phyloP scores from a whole-genome alignment of 2,329 filamentous ascomycete genomes.

The Fusarium tupiense region DNA sequence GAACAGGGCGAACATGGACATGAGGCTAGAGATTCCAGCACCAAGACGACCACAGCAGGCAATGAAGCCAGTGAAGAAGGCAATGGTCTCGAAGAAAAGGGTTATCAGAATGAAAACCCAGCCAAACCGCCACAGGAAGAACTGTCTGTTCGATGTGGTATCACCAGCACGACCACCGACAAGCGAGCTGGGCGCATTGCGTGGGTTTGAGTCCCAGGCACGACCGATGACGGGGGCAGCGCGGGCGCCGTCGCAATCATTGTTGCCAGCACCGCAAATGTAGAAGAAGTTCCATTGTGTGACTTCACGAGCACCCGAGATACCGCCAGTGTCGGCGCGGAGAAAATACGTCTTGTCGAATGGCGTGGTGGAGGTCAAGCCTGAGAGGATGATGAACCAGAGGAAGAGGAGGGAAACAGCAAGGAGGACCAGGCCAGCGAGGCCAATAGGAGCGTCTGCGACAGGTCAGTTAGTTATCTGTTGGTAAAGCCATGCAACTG shows the following conservation, averaged over 20 bases:
- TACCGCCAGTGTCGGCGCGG: constrained; percentile 77
- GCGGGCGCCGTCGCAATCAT: constrained; percentile 70
- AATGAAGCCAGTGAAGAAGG: constrained; percentile 74
- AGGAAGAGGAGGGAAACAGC: constrained; percentile 63
- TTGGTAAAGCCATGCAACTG: background rate
- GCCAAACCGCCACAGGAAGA: constrained; percentile 88
- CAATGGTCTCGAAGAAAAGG: constrained; percentile 77
- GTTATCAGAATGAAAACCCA: constrained; percentile 91
- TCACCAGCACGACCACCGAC: constrained; percentile 61
- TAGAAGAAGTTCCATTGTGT: constrained; percentile 94
- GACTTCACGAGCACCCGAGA: constrained; percentile 71
- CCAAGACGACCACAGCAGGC: constrained; percentile 78
- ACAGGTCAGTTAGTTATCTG: constrained; percentile 12
- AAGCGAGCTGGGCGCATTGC: constrained; percentile 56
- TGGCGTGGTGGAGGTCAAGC: constrained; percentile 59
- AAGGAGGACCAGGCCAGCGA: constrained; percentile 59
- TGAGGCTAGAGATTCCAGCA: constrained; percentile 70
- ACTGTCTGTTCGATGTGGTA: constrained; percentile 72
- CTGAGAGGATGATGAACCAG: constrained; percentile 68
- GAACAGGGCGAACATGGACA: constrained; percentile 69
- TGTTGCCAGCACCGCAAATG: constrained; percentile 74
- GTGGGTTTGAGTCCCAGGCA: constrained; percentile 66
- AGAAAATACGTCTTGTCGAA: constrained; percentile 88
- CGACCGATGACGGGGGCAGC: constrained; percentile 77
- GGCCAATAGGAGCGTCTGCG: constrained; percentile 54